Percentiles rank a stretch among this genome's conserved stretches.
These are phyloP conservation scores for Colletotrichum tofieldiae DNA, from an alignment of 2,329 filamentous ascomycete genomes.

Conservation along the genomic window DNA sequence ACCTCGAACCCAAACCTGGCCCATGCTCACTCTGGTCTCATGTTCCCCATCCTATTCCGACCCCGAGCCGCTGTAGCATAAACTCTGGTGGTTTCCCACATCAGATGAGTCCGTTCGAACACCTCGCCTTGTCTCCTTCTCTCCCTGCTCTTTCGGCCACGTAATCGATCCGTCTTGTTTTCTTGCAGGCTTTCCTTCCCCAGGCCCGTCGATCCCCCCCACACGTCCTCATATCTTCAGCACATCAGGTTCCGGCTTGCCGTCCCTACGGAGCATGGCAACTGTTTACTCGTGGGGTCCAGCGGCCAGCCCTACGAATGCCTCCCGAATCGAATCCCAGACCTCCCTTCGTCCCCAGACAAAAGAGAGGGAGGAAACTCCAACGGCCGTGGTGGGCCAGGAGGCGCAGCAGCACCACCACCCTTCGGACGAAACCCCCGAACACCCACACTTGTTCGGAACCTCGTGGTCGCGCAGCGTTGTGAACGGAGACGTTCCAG, in stretches of 20 bases:
- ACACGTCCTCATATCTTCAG: not conserved
- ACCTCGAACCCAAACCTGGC: not conserved
- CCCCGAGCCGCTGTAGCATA: conserved; percentile 2
- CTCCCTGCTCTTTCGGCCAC: not conserved
- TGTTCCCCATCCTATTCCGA: not conserved
- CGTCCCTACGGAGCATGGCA: not conserved
- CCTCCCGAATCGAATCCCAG: not conserved
- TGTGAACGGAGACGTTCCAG: conserved; percentile 24
- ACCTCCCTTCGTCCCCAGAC: not conserved
- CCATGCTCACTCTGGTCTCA: not conserved
- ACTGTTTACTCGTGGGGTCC: not conserved
- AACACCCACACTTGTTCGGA: not conserved
- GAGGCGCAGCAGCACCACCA: not conserved
- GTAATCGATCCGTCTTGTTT: not conserved
- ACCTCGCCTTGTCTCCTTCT: not conserved
- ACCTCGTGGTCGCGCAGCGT: conserved; percentile 16
- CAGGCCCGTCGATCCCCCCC: not conserved
- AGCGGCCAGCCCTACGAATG: not conserved
- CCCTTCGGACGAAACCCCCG: conserved; percentile 8
- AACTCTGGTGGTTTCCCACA: conserved; percentile 25
- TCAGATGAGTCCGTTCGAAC: not conserved
- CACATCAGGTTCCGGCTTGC: too few relatives aligned
- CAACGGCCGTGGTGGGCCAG: conserved; percentile 2
- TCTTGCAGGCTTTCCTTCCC: not conserved
- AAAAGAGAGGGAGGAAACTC: not conserved